Base-by-base conservation (phyloP, 78 protist genomes). In the Planoprotostelium fungivorum region DNA sequence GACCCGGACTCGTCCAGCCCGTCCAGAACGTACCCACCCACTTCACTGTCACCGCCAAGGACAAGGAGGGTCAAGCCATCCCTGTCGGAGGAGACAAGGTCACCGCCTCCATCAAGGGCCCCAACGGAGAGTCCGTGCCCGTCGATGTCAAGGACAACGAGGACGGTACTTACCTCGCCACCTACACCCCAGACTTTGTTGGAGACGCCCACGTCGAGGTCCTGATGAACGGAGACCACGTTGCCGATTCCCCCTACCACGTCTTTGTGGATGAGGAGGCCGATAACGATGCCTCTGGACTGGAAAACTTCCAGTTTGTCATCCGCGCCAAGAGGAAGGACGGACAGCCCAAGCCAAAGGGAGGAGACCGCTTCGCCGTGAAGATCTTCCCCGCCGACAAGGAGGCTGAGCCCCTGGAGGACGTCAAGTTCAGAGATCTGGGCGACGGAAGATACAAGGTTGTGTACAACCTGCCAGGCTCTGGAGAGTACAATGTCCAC, bases 91-190 rank as follows among this genome's bases (percentile, higher is more conserved):
- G 94, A 38, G 93, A 90, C 36, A 86, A 90, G 87, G 88, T 94
- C 90, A 89, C n/a, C 9, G 94, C 88, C 29, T 1, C 28, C 0
- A 85, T 94, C 86, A 87, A 23, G n/a, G 96, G 96, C 86, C 93
- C 96, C 89, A 36, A 86, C 29, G 96, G 96, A 37, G 34, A 83
- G 29, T 91, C 88, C 84, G 93, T 87, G 28, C 90, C 38, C 34
- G 90, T 92, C 0, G 84, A 89, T 29, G 89, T 94, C 36, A 35
- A 36, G 25, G 96, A 94, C 89, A 94, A 94, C 63, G 89, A 84
- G 87, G 96, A 94, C 87, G 96, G 96, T 86, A 91, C 96, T 29
- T 94, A 94, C 63, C 36, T 28, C 38, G 96, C 91, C 28, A 28
- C 23, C 0, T 94, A 94, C 63, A 93, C 90, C 37, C 93, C 96